Evolutionary conservation across 768 basidiomycete genomes (phyloP).

Genomic region (Boletus speciosus): DNA sequence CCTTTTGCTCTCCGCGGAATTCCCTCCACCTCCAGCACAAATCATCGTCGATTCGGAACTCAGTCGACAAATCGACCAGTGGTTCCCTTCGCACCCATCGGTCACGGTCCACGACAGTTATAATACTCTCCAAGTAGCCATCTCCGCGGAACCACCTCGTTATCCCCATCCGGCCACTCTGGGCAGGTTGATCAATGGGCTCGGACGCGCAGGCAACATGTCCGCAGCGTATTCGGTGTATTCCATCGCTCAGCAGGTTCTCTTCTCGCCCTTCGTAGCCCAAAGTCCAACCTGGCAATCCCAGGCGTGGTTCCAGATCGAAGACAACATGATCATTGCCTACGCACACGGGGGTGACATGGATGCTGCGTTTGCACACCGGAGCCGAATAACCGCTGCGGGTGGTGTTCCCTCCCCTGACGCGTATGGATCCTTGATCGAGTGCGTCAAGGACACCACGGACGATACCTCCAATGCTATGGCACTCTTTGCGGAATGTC

Average conservation of each 20-base stretch:
- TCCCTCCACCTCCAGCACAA: constrained; percentile 6
- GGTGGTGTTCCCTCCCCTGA: constrained; percentile 81
- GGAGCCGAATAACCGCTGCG: constrained; percentile 69
- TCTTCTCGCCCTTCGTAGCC: constrained; percentile 42
- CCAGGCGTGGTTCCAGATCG: constrained; percentile 69
- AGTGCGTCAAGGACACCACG: constrained; percentile 87
- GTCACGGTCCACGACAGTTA: constrained; percentile 43
- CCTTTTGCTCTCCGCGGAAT: constrained; percentile 10
- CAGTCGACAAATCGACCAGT: constrained; percentile 33
- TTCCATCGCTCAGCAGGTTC: constrained; percentile 56
- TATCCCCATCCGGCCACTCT: constrained; percentile 53
- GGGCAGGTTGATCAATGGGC: constrained; percentile 59
- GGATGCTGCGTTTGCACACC: constrained; percentile 77
- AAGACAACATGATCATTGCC: constrained; percentile 88
- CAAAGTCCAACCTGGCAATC: constrained; percentile 46
- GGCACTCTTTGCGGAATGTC: constrained; percentile 77
- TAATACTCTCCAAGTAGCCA: constrained; percentile 43
- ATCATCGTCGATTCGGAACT: constrained; percentile 26
- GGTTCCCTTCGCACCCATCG: constrained; percentile 27
- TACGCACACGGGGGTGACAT: constrained; percentile 78
- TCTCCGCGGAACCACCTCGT: constrained; percentile 35
- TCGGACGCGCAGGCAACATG: constrained; percentile 62
- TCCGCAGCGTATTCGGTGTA: constrained; percentile 67
- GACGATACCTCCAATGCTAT: constrained; percentile 90
- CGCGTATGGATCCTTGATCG: constrained; percentile 88